phyloP scores from a whole-genome alignment of 2,329 filamentous ascomycete genomes.

The Hypomyces perniciosus region DNA sequence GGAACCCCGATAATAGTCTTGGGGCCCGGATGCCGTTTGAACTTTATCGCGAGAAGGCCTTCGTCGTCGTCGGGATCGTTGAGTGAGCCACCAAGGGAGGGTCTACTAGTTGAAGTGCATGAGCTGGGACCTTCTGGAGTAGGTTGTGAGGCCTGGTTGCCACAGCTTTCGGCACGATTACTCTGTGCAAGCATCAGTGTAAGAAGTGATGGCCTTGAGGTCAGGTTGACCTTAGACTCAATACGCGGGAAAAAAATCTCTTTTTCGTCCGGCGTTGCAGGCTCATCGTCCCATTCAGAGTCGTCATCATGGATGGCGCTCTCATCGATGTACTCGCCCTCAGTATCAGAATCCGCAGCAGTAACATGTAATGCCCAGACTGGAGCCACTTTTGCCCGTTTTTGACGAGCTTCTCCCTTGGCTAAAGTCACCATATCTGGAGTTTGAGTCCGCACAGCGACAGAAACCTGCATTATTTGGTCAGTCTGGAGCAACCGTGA shows the following conservation, averaged over 20 bases:
- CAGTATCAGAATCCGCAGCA: slow-evolving; percentile 49
- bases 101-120: slow-evolving; percentile 42
- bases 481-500: slow-evolving; percentile 25
- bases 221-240: slow-evolving; percentile 77
- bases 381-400: too few species aligned
- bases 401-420: too few species aligned
- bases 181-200: slow-evolving; percentile 80
- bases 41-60: too few species aligned
- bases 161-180: slow-evolving; percentile 63
- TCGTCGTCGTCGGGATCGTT: slow-evolving; percentile 57
- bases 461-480: slow-evolving; percentile 66
- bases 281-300: slow-evolving; percentile 65
- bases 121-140: slow-evolving; percentile 62
- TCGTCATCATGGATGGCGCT: slow-evolving; percentile 78
- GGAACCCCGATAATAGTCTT: slow-evolving; percentile 57
- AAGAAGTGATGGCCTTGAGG: slow-evolving; percentile 79
- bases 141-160: slow-evolving; percentile 60
- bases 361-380: too few species aligned
- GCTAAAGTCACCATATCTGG: too few species aligned
- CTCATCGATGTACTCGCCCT: slow-evolving; percentile 65
- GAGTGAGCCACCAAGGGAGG: slow-evolving; percentile 42
- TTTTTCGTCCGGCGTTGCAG: slow-evolving; percentile 74
- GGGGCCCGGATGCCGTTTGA: slow-evolving; percentile 43
- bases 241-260: slow-evolving; percentile 85
- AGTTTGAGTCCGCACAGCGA: slow-evolving; percentile 80